Evolutionary conservation across 257 asterid species (phyloP).

Genomic region (Solanum etuberosum): DNA sequence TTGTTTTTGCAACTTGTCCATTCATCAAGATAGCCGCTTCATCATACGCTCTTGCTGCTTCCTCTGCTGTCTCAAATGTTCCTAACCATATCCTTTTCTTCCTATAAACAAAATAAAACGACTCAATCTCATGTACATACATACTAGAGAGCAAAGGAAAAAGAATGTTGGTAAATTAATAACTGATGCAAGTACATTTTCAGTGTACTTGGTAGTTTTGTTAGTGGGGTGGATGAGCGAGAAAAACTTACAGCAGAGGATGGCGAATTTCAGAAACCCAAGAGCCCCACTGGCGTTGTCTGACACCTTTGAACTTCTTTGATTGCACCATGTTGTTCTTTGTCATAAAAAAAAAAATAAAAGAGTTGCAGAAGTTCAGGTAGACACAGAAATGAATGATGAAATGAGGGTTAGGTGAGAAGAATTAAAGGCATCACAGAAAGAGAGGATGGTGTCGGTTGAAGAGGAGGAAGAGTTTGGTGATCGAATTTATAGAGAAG

Average conservation of each 20-base stretch:
- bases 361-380: neutral
- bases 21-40: slow-evolving; percentile 62
- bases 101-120: slow-evolving; percentile 6
- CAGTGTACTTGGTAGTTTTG: neutral
- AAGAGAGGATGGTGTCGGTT: neutral
- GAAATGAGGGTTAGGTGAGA: neutral
- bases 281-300: slow-evolving; percentile 91
- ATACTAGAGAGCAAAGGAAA: neutral
- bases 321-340: slow-evolving; percentile 39
- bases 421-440: neutral
- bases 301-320: slow-evolving; percentile 73
- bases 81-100: slow-evolving; percentile 81
- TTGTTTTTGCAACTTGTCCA: slow-evolving; percentile 62
- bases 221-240: neutral
- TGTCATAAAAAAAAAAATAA: neutral
- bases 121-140: neutral
- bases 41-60: slow-evolving; percentile 67
- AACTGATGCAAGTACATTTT: neutral
- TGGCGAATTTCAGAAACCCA: slow-evolving; percentile 87
- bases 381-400: neutral
- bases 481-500: neutral
- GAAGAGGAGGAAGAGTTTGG: neutral
- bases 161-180: neutral
- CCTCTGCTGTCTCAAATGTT: slow-evolving; percentile 67
- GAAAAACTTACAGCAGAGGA: slow-evolving; percentile 43